phyloP scores from a whole-genome alignment of 2,329 filamentous ascomycete genomes.

The Polytolypa hystricis region DNA sequence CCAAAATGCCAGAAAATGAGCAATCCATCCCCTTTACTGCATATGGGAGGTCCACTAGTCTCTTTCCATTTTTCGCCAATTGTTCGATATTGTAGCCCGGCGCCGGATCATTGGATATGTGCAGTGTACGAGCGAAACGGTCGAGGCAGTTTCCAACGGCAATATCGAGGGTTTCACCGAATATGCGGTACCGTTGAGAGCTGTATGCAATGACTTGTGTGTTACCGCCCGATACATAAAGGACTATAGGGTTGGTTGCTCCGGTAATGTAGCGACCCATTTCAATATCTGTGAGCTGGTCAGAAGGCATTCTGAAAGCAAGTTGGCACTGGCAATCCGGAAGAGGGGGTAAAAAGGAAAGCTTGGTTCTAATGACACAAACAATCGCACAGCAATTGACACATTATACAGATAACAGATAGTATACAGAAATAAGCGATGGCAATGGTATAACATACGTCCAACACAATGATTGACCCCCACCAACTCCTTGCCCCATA shows the following conservation, averaged over 20 bases:
- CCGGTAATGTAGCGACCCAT: slow-evolving; percentile 93
- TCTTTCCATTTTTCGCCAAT: slow-evolving; percentile 61
- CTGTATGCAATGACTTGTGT: slow-evolving; percentile 97
- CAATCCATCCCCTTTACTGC: slow-evolving; percentile 98
- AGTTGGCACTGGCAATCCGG: too few species aligned
- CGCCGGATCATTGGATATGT: slow-evolving; percentile 89
- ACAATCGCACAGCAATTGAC: too few species aligned
- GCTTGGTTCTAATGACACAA: too few species aligned
- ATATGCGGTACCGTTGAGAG: slow-evolving; percentile 89
- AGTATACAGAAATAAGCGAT: not conserved
- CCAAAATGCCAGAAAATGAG: slow-evolving; percentile 86
- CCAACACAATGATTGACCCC: slow-evolving; percentile 98
- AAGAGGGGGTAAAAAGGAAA: too few species aligned
- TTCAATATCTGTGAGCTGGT: slow-evolving; percentile 58
- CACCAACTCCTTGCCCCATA: slow-evolving; percentile 83
- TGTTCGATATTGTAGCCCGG: slow-evolving; percentile 98
- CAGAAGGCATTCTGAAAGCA: too few species aligned
- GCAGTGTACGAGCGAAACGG: slow-evolving; percentile 81
- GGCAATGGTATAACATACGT: slow-evolving; percentile 37
- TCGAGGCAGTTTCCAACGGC: slow-evolving; percentile 97
- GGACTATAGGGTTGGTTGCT: slow-evolving; percentile 79
- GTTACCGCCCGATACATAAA: slow-evolving; percentile 94
- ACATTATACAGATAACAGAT: not conserved
- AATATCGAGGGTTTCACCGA: slow-evolving; percentile 94
- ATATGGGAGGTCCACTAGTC: slow-evolving; percentile 81